These are phyloP conservation scores for Populus nigra DNA, from an alignment of 345 rosid species.

Conservation along the genomic window DNA sequence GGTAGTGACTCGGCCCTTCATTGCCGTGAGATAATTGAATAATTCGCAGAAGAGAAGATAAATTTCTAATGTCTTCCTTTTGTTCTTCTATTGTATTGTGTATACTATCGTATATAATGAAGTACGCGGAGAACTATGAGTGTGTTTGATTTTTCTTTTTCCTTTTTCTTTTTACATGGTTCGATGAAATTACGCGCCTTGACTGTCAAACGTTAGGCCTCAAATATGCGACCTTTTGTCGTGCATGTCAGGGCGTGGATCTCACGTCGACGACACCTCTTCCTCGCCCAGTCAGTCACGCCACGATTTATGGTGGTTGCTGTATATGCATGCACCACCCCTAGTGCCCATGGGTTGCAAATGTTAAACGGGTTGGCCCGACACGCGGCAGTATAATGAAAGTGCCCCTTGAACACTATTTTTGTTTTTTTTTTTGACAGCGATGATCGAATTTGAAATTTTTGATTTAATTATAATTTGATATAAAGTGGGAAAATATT, in stretches of 20 bases:
- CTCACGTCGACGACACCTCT: slow-evolving; percentile 3
- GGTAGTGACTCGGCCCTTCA: slow-evolving; percentile 57
- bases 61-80: not conserved
- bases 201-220: not conserved
- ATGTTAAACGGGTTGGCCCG: not conserved
- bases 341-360: not conserved
- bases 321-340: not conserved
- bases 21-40: slow-evolving; percentile 14
- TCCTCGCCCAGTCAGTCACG: not conserved
- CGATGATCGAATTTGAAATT: too few species aligned
- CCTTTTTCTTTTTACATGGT: not conserved
- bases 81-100: not conserved
- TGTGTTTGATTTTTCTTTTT: not conserved
- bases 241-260: not conserved
- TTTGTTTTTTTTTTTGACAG: too few species aligned
- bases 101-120: not conserved
- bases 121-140: not conserved
- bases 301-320: not conserved
- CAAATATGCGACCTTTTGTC: not conserved
- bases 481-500: too few species aligned
- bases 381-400: too few species aligned
- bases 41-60: not conserved
- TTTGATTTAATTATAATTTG: too few species aligned
- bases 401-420: not conserved
- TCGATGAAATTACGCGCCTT: not conserved